Evolutionary conservation across 768 basidiomycete species (phyloP), one percentile per base, ranked within the genome.

Genomic region (Phylloporus sp.): DNA sequence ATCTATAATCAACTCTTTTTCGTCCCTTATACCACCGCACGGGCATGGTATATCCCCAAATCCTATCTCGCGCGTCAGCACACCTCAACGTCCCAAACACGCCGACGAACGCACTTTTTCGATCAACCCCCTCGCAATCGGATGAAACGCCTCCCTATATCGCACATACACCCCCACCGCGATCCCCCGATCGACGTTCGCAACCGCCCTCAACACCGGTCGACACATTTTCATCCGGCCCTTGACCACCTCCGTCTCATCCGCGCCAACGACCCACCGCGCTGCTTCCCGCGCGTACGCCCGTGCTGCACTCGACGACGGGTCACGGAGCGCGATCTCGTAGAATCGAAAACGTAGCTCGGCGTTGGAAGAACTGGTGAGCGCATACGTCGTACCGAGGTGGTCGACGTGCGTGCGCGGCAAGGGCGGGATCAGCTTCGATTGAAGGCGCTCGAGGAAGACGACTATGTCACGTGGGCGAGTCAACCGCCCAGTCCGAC

Each of bases 221-320:
- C 88, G 67, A 64, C 88, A 90, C 69, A 89, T 89, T 61, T 90
- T 90, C 87, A 90, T 90, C 27, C 88, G 73, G 10, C 88, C 88
- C 57, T 86, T 84, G 46, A 90, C 69, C 22, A 78, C 67, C 1
- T 77, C 81, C 21, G 73, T 74, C 21, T 71, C 80, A 53, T 82
- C 70, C 13, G 38, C 39, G n/a, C 60, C 87, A 13, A 81, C 75
- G 18, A 89, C 77, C 87, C 88, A 90, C 22, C 76, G 70, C 0
- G 72, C 77, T 1, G 82, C 86, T 18, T 76, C 69, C 0, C 49
- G 47, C 8, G 79, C 81, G 52, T 78, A 79, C n/a, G 60, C 58
- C 31, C 66, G 62, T 4, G 84, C 82, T 1, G 72, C 72, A n/a
- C 60, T 47, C 0, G 78, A 74, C 0, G 58, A 23, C 1, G 77